Percentiles rank a stretch among this genome's conserved stretches.
Conservation (phyloP, 805 yeast species). For the Candida mattraensis region DNA sequence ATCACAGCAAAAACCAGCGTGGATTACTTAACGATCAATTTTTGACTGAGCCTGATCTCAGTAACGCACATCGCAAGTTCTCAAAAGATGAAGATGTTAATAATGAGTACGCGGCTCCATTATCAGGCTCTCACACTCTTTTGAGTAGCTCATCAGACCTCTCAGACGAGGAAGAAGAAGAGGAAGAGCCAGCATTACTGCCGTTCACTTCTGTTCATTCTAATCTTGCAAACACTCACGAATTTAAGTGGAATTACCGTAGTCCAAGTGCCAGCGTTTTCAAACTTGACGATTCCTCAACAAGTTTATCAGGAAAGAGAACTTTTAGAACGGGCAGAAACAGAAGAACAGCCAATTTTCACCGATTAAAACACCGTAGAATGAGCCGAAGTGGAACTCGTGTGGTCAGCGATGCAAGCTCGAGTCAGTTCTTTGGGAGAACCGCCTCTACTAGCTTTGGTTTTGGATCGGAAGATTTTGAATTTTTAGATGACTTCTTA, state of each 20-base stretch:
- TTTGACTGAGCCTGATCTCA: slow-evolving; percentile 1
- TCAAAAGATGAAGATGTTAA: slow-evolving; percentile 9
- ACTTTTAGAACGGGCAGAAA: slow-evolving; percentile 19
- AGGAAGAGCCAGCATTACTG: slow-evolving; percentile 32
- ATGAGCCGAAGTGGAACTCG: slow-evolving; percentile 45
- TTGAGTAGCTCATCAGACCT: slow-evolving; percentile 14
- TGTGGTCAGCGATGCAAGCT: slow-evolving; percentile 15
- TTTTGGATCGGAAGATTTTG: slow-evolving; percentile 28
- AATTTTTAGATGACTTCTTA: slow-evolving; percentile 34
- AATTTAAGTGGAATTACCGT: slow-evolving; percentile 29
- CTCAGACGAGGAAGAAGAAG: slow-evolving; percentile 30
- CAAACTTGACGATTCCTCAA: slow-evolving; percentile 18
- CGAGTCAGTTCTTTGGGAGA: slow-evolving; percentile 12
- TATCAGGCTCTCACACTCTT: slow-evolving; percentile 13
- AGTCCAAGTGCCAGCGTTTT: slow-evolving; percentile 18
- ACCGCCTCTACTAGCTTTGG: slow-evolving; percentile 19
- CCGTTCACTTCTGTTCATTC: slow-evolving; percentile 29
- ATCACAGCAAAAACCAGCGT: slow-evolving; percentile 2
- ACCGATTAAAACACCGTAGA: slow-evolving; percentile 43
- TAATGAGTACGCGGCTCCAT: slow-evolving; percentile 7
- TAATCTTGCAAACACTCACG: slow-evolving; percentile 39
- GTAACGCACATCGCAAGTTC: not conserved
- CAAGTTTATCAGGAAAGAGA: slow-evolving; percentile 13
- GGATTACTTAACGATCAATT: too few relatives aligned
- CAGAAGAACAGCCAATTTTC: slow-evolving; percentile 23